Conservation (phyloP, 140 eudicot genomes). For the Bidens hawaiensis region DNA sequence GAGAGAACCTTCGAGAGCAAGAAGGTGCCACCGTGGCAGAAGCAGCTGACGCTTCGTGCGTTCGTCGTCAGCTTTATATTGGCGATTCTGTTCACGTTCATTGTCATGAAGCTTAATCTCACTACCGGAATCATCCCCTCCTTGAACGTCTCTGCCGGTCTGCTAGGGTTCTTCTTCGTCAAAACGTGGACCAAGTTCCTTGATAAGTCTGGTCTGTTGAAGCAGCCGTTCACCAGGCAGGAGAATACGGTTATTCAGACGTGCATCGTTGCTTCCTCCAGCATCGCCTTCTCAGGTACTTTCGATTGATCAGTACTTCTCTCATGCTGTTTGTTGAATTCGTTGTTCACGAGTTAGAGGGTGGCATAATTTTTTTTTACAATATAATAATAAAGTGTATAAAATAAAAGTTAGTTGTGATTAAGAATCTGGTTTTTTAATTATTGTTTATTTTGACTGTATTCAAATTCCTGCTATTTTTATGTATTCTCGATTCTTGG, state of each 20-base stretch:
- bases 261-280: constrained; percentile 91
- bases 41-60: constrained; percentile 72
- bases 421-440: no score
- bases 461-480: no score
- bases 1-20: constrained; percentile 70
- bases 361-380: background rate
- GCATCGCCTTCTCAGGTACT: constrained; percentile 89
- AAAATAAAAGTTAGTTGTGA: no score
- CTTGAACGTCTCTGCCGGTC: constrained; percentile 83
- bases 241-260: constrained; percentile 97
- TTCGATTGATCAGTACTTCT: background rate
- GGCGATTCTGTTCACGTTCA: constrained; percentile 75
- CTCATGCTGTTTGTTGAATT: background rate
- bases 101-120: constrained; percentile 87
- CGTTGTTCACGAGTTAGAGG: background rate
- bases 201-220: constrained; percentile 59
- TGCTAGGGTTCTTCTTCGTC: constrained; percentile 84
- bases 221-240: constrained; percentile 86
- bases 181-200: constrained; percentile 83
- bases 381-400: no score
- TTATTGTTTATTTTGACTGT: no score
- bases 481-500: no score
- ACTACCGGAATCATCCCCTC: constrained; percentile 97
- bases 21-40: constrained; percentile 86
- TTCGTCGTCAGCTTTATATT: constrained; percentile 59